A percentile compares a stretch with the other conserved stretches of the same genome.
These are phyloP conservation scores for Cyberlindnera samutprakarnensis DNA, from an alignment of 805 yeast genomes.

Conservation along the genomic window DNA sequence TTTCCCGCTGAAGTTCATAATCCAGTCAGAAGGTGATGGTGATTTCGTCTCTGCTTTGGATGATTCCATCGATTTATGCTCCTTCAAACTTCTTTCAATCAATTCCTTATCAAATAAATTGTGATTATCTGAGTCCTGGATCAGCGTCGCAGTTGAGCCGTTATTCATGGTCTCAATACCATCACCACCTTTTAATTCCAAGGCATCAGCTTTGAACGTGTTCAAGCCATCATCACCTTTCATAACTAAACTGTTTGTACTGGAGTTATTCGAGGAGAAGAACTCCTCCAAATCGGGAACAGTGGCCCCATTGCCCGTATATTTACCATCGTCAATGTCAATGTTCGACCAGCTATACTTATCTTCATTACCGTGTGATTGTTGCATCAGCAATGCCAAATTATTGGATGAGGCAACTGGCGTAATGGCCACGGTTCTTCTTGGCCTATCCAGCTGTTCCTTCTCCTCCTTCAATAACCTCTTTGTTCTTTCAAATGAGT, in stretches of 20 bases:
- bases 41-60: too few relatives aligned
- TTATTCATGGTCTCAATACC: neutral
- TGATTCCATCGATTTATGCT: too few relatives aligned
- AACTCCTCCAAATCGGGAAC: slow-evolving; percentile 19
- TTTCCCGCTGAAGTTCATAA: neutral
- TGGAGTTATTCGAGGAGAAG: slow-evolving; percentile 20
- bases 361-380: too few relatives aligned
- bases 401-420: slow-evolving; percentile 1
- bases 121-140: neutral
- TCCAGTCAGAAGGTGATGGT: neutral
- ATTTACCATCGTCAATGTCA: slow-evolving; percentile 21
- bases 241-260: slow-evolving; percentile 16
- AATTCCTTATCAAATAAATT: slow-evolving; percentile 18
- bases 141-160: too few relatives aligned
- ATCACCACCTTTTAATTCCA: neutral
- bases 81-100: slow-evolving; percentile 18
- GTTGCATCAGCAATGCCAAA: neutral
- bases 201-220: neutral
- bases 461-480: slow-evolving; percentile 8
- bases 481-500: slow-evolving; percentile 11
- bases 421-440: slow-evolving; percentile 1
- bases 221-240: too few relatives aligned
- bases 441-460: slow-evolving; percentile 4
- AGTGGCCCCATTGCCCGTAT: slow-evolving; percentile 1
- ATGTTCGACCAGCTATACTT: slow-evolving; percentile 15